Evolutionary conservation across 129 eudicot species (phyloP), one percentile per base, ranked within the genome.

Genomic region (Ambrosia trifida): DNA sequence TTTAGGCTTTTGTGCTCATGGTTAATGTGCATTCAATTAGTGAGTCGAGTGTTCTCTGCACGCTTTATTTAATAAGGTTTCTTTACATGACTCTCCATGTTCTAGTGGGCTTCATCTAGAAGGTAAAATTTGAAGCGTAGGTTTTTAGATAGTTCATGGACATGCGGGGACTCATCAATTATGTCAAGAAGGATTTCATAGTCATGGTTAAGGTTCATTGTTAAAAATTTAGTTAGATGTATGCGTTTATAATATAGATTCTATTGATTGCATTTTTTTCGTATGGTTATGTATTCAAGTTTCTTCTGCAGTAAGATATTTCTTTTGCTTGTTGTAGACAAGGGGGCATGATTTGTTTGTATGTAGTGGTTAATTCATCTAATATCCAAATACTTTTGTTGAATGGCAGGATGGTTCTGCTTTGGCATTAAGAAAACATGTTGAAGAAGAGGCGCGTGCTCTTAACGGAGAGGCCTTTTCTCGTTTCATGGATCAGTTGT

Each of bases 361-460:
- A 11, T 61, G 77, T 49, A 32, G 38, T 33, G 11, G 36, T 8
- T 32, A 51, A 17, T 46, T 68, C 52, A 28, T 51, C 11, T 69
- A 24, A 50, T 51, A n/a, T 70, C 11, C 36, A 13, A 12, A 43
- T 69, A 31, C 20, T 58, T 17, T 28, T 60, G 72, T 51, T 65
- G 52, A 78, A 76, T 28, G 64, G 40, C 68, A 94, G 99, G 99
- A 94, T 78, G 99, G 99, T 64, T 88, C 99, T 77, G 83, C 93
- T 53, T 77, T 84, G 43, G 93, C 96, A 45, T 82, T 90, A 78
- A 84, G 89, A 79, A 87, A 85, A 66, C 87, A 78, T 33, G 87
- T 94, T 30, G 97, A 90, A 83, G 99, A 94, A 82, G 91, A 88
- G 75, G 96, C 90, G 18, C 96, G 87, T 60, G 93, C 89, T 79